Conservation (phyloP, 257 asterid genomes). For the Gynochthodes officinalis region DNA sequence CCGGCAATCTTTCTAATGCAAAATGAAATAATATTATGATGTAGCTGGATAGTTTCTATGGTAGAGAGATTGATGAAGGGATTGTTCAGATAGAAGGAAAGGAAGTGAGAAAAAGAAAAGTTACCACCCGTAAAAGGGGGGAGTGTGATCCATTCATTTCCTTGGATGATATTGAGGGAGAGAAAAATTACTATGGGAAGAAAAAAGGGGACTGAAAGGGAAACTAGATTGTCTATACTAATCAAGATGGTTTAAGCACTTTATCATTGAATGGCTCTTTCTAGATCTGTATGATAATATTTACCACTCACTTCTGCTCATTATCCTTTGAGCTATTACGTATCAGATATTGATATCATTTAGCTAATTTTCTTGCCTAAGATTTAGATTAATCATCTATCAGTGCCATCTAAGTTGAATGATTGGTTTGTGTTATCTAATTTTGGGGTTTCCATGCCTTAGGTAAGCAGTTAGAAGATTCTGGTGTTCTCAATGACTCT, state of each 20-base stretch:
- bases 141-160: neutral
- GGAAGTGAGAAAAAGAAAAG: neutral
- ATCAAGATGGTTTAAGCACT: neutral
- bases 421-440: neutral
- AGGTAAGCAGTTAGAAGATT: constrained; percentile 92
- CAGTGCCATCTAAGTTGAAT: neutral
- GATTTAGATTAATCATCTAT: neutral
- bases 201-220: neutral
- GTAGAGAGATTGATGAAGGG: neutral
- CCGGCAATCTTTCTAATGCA: neutral
- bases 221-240: neutral
- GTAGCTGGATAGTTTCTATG: neutral
- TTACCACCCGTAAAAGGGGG: neutral
- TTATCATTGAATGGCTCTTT: neutral
- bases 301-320: neutral
- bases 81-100: neutral
- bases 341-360: neutral
- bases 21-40: no score
- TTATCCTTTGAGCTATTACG: neutral
- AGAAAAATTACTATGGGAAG: neutral
- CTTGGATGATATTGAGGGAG: no score
- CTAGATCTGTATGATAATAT: neutral
- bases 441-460: constrained; percentile 16
- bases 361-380: neutral
- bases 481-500: constrained; percentile 84